Base-by-base conservation (phyloP, 495 filamentous ascomycete genomes). In the Penicillium pancosmium region DNA sequence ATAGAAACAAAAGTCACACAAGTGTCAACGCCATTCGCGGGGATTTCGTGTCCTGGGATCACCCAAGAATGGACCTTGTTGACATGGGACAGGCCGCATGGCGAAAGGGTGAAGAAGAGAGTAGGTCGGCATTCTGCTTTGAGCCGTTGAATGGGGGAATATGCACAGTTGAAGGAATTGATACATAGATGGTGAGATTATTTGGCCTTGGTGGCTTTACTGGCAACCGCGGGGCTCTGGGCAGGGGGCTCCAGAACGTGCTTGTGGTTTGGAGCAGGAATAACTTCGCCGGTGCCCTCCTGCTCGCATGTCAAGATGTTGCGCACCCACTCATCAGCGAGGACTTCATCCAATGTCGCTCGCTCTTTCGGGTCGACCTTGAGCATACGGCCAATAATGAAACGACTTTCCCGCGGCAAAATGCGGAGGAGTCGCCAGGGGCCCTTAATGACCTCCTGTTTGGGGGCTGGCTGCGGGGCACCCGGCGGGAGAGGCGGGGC, bases 341-440 rank as follows among this genome's bases (percentile, higher is more conserved):
- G 73, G 15, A 98, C 89, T 69, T 98, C 92, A 15, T 86, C 81
- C 73, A 98, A 84, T 6, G 82, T 91, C 5, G 91, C 95, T 41
- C 94, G 84, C 55, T 88, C 87, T 62, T 85, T 90, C 5, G 94
- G 92, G 64, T 94, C 85, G 41, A 97, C 78, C 64, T 96, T 92
- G 50, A 98, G 80, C 94, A 98, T 98, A 43, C 90, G 83, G 21
- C 90, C 88, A 52, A 98, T 92, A 58, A 98, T 91, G 64, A 91
- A 86, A 31, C 94, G 80, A 54, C 86, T 95, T 74, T 98, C 94
- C 59, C 94, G 83, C 9, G 94, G 94, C 4, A 98, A 82, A 7
- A 98, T 82, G 51, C 94, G 85, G n/a, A 98, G 82, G 56, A 98
- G 82, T 40, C 94, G 86, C 89, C 93, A 95, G 11, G 95, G 95